Percentiles rank a stretch among this genome's conserved stretches.
phyloP scores from a whole-genome alignment of 78 protist species.

The Dictyostelium intermedium region DNA sequence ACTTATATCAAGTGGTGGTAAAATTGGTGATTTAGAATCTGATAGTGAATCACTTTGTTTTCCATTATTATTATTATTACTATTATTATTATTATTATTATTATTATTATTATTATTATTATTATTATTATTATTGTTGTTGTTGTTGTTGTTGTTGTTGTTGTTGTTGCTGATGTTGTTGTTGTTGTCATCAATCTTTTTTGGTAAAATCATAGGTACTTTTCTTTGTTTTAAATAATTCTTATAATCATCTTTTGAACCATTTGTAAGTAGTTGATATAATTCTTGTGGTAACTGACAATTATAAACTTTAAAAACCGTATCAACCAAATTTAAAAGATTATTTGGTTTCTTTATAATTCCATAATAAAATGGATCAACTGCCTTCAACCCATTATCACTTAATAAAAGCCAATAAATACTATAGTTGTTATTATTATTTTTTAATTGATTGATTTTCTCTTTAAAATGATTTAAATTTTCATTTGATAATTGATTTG shows the following conservation, averaged over 20 bases:
- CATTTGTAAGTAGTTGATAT: conserved; percentile 17
- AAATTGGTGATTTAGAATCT: background rate
- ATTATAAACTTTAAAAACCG: background rate
- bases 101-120: too few species aligned
- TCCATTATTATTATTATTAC: too few species aligned
- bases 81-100: too few species aligned
- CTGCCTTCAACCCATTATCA: background rate
- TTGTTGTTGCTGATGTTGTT: too few species aligned
- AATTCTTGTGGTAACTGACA: conserved; percentile 5
- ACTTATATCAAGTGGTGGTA: background rate
- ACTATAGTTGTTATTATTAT: too few species aligned
- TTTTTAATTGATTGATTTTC: background rate
- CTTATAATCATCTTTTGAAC: background rate
- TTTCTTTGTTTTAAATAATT: background rate
- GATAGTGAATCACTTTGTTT: background rate
- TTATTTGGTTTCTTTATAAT: conserved; percentile 58
- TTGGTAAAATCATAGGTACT: background rate
- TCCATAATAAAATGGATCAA: background rate
- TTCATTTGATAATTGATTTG: background rate
- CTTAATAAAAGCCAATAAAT: conserved; percentile 20
- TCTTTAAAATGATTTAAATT: background rate
- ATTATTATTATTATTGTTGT: too few species aligned
- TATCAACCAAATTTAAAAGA: background rate
- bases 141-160: background rate
- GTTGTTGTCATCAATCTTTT: background rate